Conservation (phyloP, 345 rosid genomes). For the Brassica incana region DNA sequence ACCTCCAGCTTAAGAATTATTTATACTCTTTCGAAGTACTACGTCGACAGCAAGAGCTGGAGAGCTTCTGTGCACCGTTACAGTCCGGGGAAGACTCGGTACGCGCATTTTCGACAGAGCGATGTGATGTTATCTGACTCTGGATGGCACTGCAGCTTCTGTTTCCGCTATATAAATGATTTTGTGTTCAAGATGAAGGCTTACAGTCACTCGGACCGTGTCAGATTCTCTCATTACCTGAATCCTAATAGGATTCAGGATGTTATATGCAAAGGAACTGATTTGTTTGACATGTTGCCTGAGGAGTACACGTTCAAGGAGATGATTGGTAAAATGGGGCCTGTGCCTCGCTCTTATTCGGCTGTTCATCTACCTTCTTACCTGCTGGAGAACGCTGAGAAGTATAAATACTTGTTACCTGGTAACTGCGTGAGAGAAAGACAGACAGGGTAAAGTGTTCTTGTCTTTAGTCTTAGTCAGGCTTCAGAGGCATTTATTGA, state of each 20-base stretch:
- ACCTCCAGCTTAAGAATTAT: conserved; percentile 79
- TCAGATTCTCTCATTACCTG: conserved; percentile 79
- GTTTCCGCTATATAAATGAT: conserved; percentile 71
- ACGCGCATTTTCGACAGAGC: conserved; percentile 79
- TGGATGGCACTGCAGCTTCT: conserved; percentile 98
- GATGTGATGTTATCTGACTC: conserved; percentile 69
- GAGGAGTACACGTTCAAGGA: conserved; percentile 88
- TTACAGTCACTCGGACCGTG: conserved; percentile 88
- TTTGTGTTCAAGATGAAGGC: conserved; percentile 96
- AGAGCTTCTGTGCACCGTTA: conserved; percentile 82
- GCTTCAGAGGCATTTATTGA: conserved; percentile 20
- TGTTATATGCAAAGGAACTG: conserved; percentile 72
- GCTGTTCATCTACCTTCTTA: conserved; percentile 80
- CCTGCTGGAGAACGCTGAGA: conserved; percentile 64
- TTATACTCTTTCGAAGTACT: conserved; percentile 84
- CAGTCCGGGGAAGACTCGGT: conserved; percentile 59
- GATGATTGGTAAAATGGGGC: conserved; percentile 85
- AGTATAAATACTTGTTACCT: conserved; percentile 72
- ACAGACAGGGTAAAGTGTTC: conserved; percentile 40
- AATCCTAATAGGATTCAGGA: conserved; percentile 76
- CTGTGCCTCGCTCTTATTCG: conserved; percentile 72
- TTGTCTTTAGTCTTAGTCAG: conserved; percentile 24
- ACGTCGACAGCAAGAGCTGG: conserved; percentile 78
- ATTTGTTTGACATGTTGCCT: conserved; percentile 89
- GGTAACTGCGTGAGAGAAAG: conserved; percentile 78